Evolutionary conservation across 2,329 filamentous ascomycete species (phyloP).

Genomic region (Coccinonectria pachysandricola): DNA sequence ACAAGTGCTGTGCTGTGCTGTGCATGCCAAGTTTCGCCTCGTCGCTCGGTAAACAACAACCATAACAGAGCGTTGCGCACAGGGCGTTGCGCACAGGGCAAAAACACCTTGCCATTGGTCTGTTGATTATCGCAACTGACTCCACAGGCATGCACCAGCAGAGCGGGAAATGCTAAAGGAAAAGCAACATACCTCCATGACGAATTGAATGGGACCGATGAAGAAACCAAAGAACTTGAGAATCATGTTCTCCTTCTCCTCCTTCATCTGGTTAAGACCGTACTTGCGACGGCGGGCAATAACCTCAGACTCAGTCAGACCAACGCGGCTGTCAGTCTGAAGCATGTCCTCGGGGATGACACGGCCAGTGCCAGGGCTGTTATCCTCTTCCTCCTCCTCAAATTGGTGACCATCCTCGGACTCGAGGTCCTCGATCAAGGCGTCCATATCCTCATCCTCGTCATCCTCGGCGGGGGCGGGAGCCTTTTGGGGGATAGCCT

Average conservation of each 20-base stretch:
- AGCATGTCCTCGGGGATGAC: slow-evolving; percentile 64
- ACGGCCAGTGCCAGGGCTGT: slow-evolving; percentile 43
- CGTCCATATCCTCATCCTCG: slow-evolving; percentile 72
- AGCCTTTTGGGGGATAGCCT: slow-evolving; percentile 27
- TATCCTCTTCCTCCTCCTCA: slow-evolving; percentile 47
- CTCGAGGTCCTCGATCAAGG: slow-evolving; percentile 79
- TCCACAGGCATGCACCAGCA: too few relatives aligned
- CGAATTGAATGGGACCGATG: slow-evolving; percentile 82
- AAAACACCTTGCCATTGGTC: slow-evolving; percentile 5
- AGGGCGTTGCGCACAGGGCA: neutral
- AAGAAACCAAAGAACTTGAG: slow-evolving; percentile 80
- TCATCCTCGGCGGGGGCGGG: slow-evolving; percentile 53
- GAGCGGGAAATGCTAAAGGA: too few relatives aligned
- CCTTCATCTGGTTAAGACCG: slow-evolving; percentile 82
- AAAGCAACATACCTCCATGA: slow-evolving; percentile 78
- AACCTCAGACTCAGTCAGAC: slow-evolving; percentile 66
- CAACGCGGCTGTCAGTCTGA: slow-evolving; percentile 61
- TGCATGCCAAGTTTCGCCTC: too few relatives aligned
- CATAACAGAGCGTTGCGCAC: slow-evolving; percentile 9
- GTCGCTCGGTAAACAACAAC: too few relatives aligned
- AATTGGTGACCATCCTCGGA: slow-evolving; percentile 64
- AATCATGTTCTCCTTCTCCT: slow-evolving; percentile 76
- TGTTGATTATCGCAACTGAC: too few relatives aligned
- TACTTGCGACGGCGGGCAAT: slow-evolving; percentile 54
- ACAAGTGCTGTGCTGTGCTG: too few relatives aligned